These are phyloP conservation scores for Hypoxylon fragiforme DNA, from an alignment of 495 filamentous ascomycete genomes.

Conservation along the genomic window DNA sequence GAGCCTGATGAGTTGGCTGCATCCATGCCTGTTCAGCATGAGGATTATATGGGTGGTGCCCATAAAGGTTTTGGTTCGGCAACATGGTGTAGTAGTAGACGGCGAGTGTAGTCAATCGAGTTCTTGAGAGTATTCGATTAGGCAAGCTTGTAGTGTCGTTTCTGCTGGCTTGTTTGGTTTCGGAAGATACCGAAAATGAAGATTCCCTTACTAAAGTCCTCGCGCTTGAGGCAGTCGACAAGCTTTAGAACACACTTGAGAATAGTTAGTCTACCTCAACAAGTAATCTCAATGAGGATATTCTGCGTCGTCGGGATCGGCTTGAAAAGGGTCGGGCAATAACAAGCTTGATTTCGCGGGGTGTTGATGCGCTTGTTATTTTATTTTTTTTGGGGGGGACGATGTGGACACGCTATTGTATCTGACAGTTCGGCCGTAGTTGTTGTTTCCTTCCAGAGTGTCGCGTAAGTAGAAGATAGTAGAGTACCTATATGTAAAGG, in stretches of 20 bases:
- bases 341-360: neutral
- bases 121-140: too few species aligned
- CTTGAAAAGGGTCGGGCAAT: too few species aligned
- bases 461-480: too few species aligned
- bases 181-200: neutral
- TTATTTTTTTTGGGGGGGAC: neutral
- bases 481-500: too few species aligned
- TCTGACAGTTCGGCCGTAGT: too few species aligned
- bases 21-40: conserved; percentile 78
- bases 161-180: neutral
- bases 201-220: neutral
- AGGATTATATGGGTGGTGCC: conserved; percentile 75
- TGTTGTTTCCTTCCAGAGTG: too few species aligned
- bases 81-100: conserved; percentile 40
- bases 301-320: neutral
- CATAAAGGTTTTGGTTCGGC: conserved; percentile 50
- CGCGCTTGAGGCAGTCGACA: neutral
- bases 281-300: neutral
- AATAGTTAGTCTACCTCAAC: neutral
- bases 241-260: neutral
- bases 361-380: neutral
- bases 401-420: too few species aligned
- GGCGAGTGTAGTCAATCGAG: conserved; percentile 1
- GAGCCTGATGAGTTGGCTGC: too few species aligned
- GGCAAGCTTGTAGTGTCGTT: neutral